These are phyloP conservation scores for Tolypocladium sp. DNA, from an alignment of 2,329 filamentous ascomycete genomes.

Conservation along the genomic window DNA sequence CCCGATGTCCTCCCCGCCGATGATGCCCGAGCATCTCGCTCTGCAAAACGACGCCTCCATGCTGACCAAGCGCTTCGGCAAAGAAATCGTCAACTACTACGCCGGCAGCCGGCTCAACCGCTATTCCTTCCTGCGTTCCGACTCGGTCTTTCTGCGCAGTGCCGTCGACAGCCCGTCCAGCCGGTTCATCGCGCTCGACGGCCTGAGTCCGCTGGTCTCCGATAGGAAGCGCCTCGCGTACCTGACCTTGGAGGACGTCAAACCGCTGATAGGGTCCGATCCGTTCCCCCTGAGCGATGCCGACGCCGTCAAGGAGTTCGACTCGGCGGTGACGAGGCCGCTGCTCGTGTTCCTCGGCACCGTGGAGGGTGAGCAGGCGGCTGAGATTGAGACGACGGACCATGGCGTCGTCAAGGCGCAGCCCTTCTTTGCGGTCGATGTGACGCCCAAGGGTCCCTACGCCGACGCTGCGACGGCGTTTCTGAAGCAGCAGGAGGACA, in stretches of 20 bases:
- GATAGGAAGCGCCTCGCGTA: slow-evolving; percentile 53
- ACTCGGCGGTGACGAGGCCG: slow-evolving; percentile 59
- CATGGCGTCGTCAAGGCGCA: slow-evolving; percentile 67
- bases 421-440: slow-evolving; percentile 84
- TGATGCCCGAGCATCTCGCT: slow-evolving; percentile 34
- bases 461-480: slow-evolving; percentile 51
- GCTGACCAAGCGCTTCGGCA: slow-evolving; percentile 69
- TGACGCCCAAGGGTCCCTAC: slow-evolving; percentile 61
- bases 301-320: slow-evolving; percentile 61
- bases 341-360: slow-evolving; percentile 79
- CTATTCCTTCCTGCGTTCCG: slow-evolving; percentile 65
- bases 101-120: slow-evolving; percentile 70
- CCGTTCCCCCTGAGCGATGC: slow-evolving; percentile 65
- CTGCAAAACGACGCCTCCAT: slow-evolving; percentile 49
- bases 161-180: slow-evolving; percentile 59
- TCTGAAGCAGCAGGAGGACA: slow-evolving; percentile 31
- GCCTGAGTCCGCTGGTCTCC: slow-evolving; percentile 63
- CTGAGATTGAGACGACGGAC: slow-evolving; percentile 15
- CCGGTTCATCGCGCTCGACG: slow-evolving; percentile 68
- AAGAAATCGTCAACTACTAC: slow-evolving; percentile 78
- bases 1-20: slow-evolving; percentile 8
- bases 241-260: slow-evolving; percentile 59
- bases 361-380: slow-evolving; percentile 43
- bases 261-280: slow-evolving; percentile 59
- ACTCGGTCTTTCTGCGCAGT: slow-evolving; percentile 58